Evolutionary conservation across 75 land plant genomes (phyloP).

Genomic region (Pinus taeda): DNA sequence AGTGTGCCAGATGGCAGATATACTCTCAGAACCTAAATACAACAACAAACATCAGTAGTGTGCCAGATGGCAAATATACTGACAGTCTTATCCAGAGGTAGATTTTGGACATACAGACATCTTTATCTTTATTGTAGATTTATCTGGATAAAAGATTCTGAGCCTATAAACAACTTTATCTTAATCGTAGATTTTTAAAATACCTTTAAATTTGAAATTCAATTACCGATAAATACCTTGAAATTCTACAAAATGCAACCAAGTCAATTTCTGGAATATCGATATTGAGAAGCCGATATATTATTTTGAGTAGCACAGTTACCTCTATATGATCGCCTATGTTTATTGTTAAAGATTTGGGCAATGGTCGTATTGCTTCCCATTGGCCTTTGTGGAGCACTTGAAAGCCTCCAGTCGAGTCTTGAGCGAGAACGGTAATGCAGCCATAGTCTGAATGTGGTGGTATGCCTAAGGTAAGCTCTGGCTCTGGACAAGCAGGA

Average conservation of each 20-base stretch:
- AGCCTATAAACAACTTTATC: no score
- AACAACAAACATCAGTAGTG: slow-evolving; percentile 11
- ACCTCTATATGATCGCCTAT: slow-evolving; percentile 67
- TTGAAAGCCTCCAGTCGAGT: slow-evolving; percentile 28
- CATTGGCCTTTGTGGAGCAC: slow-evolving; percentile 24
- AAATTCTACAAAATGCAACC: slow-evolving; percentile 1
- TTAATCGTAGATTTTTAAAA: no score
- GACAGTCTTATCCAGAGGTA: no score
- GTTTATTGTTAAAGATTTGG: slow-evolving; percentile 21
- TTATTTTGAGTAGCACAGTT: no score
- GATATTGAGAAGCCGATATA: slow-evolving; percentile 2
- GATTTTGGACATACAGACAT: no score
- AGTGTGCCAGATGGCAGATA: slow-evolving; percentile 13
- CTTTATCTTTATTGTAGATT: no score
- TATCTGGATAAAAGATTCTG: no score
- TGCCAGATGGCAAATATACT: no score
- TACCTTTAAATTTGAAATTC: no score
- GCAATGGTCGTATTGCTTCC: slow-evolving; percentile 17
- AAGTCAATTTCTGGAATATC: no score
- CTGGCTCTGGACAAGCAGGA: slow-evolving; percentile 48
- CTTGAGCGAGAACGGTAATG: slow-evolving; percentile 50
- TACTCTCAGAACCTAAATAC: slow-evolving; percentile 43
- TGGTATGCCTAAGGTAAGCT: slow-evolving; percentile 33
- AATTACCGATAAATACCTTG: no score
- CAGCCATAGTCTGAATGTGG: slow-evolving; percentile 52